phyloP scores from a whole-genome alignment of 345 rosid species.

The Tarenaya hassleriana region DNA sequence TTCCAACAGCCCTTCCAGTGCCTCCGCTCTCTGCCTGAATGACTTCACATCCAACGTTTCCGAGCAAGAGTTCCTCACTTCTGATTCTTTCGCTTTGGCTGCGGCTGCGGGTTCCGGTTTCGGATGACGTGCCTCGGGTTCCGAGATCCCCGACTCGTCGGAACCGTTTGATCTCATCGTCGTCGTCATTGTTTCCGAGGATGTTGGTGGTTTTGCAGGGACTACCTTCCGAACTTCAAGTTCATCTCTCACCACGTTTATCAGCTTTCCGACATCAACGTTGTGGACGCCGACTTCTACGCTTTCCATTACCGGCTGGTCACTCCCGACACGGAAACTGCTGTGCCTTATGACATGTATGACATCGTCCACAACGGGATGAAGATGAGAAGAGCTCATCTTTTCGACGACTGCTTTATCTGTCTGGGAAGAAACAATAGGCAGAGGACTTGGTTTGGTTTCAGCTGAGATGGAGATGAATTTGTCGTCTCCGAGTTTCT shows the following conservation, averaged over 20 bases:
- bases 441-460: conserved; percentile 20
- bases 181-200: conserved; percentile 35
- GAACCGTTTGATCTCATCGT: conserved; percentile 36
- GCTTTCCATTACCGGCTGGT: conserved; percentile 76
- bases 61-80: conserved; percentile 40
- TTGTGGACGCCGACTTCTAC: conserved; percentile 73
- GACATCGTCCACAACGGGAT: conserved; percentile 69
- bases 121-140: conserved; percentile 25
- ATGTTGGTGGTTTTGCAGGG: conserved; percentile 36
- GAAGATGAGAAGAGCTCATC: conserved; percentile 37
- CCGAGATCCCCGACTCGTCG: conserved; percentile 39
- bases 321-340: conserved; percentile 82
- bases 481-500: conserved; percentile 53
- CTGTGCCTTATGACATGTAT: conserved; percentile 86
- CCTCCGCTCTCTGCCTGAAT: conserved; percentile 94
- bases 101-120: conserved; percentile 23
- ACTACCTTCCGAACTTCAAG: conserved; percentile 44
- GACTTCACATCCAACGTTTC: conserved; percentile 77
- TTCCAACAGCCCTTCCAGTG: conserved; percentile 92
- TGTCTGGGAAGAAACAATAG: conserved; percentile 30
- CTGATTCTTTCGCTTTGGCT: conserved; percentile 53
- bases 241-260: conserved; percentile 73
- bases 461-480: conserved; percentile 43
- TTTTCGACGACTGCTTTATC: conserved; percentile 39
- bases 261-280: conserved; percentile 65